Evolutionary conservation across 2,329 filamentous ascomycete species (phyloP), one percentile per base, ranked within the genome.

Genomic region (Arthrobotrys musiformis): DNA sequence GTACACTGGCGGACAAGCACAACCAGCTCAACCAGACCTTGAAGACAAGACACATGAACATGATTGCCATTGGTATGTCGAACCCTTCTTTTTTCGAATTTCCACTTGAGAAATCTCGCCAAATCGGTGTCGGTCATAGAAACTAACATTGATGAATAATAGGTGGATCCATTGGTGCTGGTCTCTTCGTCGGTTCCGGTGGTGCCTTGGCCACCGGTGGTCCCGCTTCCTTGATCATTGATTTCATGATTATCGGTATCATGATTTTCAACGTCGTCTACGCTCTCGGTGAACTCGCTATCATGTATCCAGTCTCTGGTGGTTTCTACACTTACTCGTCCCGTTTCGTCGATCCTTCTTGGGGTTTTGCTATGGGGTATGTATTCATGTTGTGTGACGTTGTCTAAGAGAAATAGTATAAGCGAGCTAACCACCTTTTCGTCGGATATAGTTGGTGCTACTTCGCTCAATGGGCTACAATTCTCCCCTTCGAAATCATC

Each of bases 181-280:
- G 88, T 84, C 88, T 89, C 84, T 89, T 89, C 82, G 88, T 89
- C 81, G 87, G 88, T 79, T 88, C 87, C 37, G 88, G 88, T 79
- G 82, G 83, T 79, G 88, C 88, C 61, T 83, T 89, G 30, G 81
- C 81, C 78, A 85, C 83, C 70, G 88, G 88, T 83, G 86, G 74
- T 63, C 74, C 74, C 17, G 74, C 74, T 22, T 62, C 68, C 17
- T 22, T 78, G 52, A 15, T 78, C 44, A 70, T 70, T 40, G 85
- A 85, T 79, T 90, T 89, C 81, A 79, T 85, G 15, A 86, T 89
- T 78, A 85, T 90, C 80, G 88, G 88, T 73, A 69, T 86, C 79
- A 89, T 90, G 86, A 84, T 90, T 79, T 84, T 89, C 60, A 86
- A 88, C 80, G 88, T 87, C n/a, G 85, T 88, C 79, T 87, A 89